These are phyloP conservation scores for Citrus reticulata DNA, from an alignment of 345 rosid genomes.

Conservation along the genomic window DNA sequence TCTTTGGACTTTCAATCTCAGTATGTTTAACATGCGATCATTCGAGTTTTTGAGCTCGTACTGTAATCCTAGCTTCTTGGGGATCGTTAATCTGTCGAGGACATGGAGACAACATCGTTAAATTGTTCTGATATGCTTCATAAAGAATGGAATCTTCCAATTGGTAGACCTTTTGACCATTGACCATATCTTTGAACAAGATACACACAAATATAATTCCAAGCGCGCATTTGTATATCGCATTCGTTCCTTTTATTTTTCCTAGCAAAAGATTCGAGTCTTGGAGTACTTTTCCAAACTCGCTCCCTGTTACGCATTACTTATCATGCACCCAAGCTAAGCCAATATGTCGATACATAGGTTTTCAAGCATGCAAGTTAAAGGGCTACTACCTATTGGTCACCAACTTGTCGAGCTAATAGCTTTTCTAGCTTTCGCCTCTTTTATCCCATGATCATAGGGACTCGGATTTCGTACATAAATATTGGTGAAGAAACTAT, in stretches of 20 bases:
- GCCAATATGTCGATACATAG: too few relatives aligned
- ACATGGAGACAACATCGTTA: background rate
- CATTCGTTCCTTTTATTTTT: too few relatives aligned
- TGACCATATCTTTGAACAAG: constrained; percentile 16
- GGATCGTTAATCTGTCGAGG: background rate
- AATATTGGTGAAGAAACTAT: background rate
- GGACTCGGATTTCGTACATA: background rate
- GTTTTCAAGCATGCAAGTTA: too few relatives aligned
- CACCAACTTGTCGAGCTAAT: background rate
- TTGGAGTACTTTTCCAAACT: too few relatives aligned
- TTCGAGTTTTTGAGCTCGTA: too few relatives aligned
- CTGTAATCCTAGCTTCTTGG: background rate
- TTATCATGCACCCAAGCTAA: too few relatives aligned
- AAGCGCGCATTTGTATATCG: too few relatives aligned
- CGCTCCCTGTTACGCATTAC: too few relatives aligned
- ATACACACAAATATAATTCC: too few relatives aligned
- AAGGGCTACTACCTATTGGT: background rate
- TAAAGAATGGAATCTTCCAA: background rate
- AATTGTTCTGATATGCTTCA: background rate
- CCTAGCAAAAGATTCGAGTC: too few relatives aligned
- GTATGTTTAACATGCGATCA: too few relatives aligned
- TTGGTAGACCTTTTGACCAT: background rate
- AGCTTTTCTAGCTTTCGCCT: background rate
- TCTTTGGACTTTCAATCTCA: too few relatives aligned
- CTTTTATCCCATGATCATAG: background rate